Base-by-base conservation (phyloP, 2,329 filamentous ascomycete genomes). In the Claviceps monticola region DNA sequence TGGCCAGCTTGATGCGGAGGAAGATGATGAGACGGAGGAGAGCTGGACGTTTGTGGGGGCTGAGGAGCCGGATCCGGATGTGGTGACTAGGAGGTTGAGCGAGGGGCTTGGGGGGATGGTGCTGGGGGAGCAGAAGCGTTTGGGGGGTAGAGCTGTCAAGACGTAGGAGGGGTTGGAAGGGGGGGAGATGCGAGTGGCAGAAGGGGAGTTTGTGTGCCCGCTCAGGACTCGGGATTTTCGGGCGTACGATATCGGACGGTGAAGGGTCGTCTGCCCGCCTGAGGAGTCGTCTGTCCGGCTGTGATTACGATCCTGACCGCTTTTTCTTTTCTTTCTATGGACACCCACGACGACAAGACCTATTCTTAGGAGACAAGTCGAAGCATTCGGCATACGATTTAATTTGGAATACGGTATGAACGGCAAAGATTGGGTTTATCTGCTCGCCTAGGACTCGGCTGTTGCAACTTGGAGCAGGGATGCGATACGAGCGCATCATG, bases 41-140 rank as follows among this genome's bases (percentile, higher is more conserved):
- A 87, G 83, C 62, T 97, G 90, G 91, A 96, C 90, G 0, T 88
- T 96, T 67, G 78, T 96, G 19, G 88, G 87, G 5, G 70, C 67
- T 34, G 71, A 72, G 50, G 73, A 74, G 55, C 69, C 69, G 0
- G 72, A 74, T 46, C 66, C 70, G 1, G 71, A 74, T 16, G 65
- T 67, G 17, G 60, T 67, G 45, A 72, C 68, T 14, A 68, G 66
- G 62, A 68, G 66, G 51, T 57, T 72, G 49, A 68, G 67, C 55
- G 67, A 67, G 47, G 66, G 65, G 7, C 57, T 68, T 23, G 56
- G 52, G 36, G 56, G 56, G 6, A 45, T 57, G 14, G 56, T 50
- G 44, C n/a, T n/a, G 8, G 41, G n/a, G 19, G 57, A 51, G 21
- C 58, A 58, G 43, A 62, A 56, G 52, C 53, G 59, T 41, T 42